Evolutionary conservation across 2,329 filamentous ascomycete genomes (phyloP).

Genomic region (Pseudogymnoascus sp.): DNA sequence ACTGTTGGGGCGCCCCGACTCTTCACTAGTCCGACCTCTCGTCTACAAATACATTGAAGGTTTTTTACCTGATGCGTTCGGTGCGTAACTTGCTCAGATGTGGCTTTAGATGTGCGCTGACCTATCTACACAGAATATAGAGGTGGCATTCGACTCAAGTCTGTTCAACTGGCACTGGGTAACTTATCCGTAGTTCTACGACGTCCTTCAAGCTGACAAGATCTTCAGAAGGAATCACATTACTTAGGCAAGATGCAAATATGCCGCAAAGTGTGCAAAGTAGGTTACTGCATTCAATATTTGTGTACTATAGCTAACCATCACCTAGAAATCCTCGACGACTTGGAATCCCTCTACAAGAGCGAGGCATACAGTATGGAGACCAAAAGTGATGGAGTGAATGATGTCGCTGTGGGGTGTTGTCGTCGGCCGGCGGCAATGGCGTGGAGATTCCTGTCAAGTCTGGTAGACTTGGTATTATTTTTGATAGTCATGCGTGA

Average conservation of each 20-base stretch:
- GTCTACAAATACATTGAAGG: background rate
- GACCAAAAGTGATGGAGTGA: background rate
- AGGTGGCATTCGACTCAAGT: background rate
- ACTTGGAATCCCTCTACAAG: background rate
- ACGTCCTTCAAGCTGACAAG: background rate
- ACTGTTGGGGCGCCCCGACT: background rate
- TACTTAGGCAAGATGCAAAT: background rate
- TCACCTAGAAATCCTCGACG: background rate
- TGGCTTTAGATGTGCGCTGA: background rate
- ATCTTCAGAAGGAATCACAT: background rate
- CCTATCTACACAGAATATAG: background rate
- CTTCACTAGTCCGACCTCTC: background rate
- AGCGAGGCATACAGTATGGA: background rate
- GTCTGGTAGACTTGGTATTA: background rate
- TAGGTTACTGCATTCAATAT: background rate
- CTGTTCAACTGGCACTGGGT: background rate
- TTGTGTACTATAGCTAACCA: background rate
- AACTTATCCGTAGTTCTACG: background rate
- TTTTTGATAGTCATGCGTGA: background rate
- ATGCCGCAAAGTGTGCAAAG: background rate
- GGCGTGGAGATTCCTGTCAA: background rate
- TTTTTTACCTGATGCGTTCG: background rate
- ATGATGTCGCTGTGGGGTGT: background rate
- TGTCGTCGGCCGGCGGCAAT: background rate
- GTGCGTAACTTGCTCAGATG: background rate